Evolutionary conservation across 257 asterid species (phyloP).

Genomic region (Capsicum rhomboideum): DNA sequence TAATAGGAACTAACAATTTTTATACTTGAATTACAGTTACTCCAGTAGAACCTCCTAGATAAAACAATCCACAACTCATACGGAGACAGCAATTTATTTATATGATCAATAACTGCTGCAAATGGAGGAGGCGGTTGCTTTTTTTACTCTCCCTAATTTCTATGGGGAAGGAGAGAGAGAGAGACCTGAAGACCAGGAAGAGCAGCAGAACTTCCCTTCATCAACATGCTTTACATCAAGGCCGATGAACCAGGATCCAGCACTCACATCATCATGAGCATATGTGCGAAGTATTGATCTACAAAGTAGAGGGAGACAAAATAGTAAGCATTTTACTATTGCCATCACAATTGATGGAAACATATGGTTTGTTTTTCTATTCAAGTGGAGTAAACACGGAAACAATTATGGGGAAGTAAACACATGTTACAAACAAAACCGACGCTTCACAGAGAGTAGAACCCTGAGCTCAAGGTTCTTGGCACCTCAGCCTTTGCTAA

Average conservation of each 20-base stretch:
- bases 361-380: neutral
- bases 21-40: neutral
- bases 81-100: neutral
- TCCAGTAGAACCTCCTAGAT: neutral
- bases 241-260: constrained; percentile 92
- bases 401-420: neutral
- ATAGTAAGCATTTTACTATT: neutral
- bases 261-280: constrained; percentile 84
- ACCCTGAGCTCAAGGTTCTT: neutral
- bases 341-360: neutral
- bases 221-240: constrained; percentile 69
- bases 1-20: neutral
- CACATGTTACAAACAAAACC: neutral
- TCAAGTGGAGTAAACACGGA: neutral
- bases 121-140: neutral
- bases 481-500: neutral
- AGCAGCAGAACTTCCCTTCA: constrained; percentile 86
- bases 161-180: neutral
- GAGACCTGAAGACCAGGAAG: constrained; percentile 76
- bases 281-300: constrained; percentile 57
- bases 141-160: neutral
- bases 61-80: neutral
- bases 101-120: neutral
- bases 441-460: neutral
- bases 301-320: constrained; percentile 4